phyloP scores from a whole-genome alignment of 2,329 filamentous ascomycete genomes.

The Colletotrichum nymphaeae region DNA sequence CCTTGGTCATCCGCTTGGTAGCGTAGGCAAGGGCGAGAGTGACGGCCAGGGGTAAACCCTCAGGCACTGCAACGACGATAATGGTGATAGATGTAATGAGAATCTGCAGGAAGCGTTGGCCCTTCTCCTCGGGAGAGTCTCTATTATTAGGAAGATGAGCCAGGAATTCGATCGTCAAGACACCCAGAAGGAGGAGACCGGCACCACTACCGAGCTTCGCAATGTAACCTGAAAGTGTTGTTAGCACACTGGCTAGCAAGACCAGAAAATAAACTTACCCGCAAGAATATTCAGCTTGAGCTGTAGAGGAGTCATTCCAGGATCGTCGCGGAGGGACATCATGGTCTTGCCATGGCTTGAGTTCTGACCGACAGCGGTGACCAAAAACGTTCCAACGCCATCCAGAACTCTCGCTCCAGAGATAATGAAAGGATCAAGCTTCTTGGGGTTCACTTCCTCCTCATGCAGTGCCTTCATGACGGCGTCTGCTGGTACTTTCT shows the following conservation, averaged over 20 bases:
- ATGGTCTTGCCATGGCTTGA: constrained; percentile 38
- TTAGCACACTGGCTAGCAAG: not conserved
- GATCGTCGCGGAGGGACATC: constrained; percentile 39
- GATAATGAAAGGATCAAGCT: constrained; percentile 84
- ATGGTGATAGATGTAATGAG: constrained; percentile 58
- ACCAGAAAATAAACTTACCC: constrained; percentile 15
- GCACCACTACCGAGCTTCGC: constrained; percentile 39
- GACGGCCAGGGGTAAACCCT: constrained; percentile 70
- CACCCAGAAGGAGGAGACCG: constrained; percentile 37
- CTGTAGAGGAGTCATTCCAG: constrained; percentile 38
- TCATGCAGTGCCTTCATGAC: constrained; percentile 66
- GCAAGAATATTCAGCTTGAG: constrained; percentile 39
- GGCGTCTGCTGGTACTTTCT: constrained; percentile 71
- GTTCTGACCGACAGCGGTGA: constrained; percentile 38
- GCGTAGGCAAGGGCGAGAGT: constrained; percentile 72
- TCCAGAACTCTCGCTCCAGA: constrained; percentile 82
- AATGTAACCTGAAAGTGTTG: constrained; percentile 35
- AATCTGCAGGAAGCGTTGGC: constrained; percentile 64
- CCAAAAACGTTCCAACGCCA: constrained; percentile 36
- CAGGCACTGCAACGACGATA: constrained; percentile 69
- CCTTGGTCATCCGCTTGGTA: constrained; percentile 71
- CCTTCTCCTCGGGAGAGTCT: constrained; percentile 50
- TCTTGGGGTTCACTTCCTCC: constrained; percentile 52
- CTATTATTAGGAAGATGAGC: constrained; percentile 53
- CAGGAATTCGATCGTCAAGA: constrained; percentile 38